Base-by-base conservation (phyloP, 2,329 filamentous ascomycete species). In the Ceratocystis variospora region DNA sequence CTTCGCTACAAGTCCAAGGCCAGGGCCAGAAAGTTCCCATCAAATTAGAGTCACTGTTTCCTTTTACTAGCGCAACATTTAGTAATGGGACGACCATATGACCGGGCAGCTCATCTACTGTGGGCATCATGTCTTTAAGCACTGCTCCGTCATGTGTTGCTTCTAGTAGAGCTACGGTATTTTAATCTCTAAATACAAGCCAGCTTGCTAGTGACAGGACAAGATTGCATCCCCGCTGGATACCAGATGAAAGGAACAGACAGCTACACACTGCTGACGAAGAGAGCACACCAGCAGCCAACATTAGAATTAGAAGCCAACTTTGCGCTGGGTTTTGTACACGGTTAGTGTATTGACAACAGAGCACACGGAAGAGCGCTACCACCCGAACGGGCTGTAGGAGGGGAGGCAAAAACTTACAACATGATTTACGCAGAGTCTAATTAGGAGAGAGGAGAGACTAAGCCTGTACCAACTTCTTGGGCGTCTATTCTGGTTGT, bases 381-480 rank as follows among this genome's bases (percentile, higher is more conserved):
- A 75, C 69, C 76, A 75, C 66, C 74, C 75, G n/a, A 68, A 74
- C 61, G 64, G 66, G 5, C 68, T 77, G 25, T 71, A 67, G 3
- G 59, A 67, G n/a, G 71, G 69, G 67, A 72, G 1, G 70, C 66
- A 28, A 67, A 66, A 1, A 76, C 79, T 28, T 79, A 77, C 70
- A 70, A 66, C 4, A 78, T 79, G 75, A 68, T 73, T 19, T 80
- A 78, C 70, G 72, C 72, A 1, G 78, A 77, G 0, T 74, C 74
- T 63, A 69, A 66, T 12, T 59, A 64, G 1, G 72, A 78, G 71
- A 5, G 72, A 74, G 1, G 74, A 75, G 67, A 71, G 77, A 67
- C 67, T 80, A 69, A 73, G 72, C 5, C 70, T 76, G 17, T 76
- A 76, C 53, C 31, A 61, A 45, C 19, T 10, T 37, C 33, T 37